These are phyloP conservation scores for Zalaria obscura DNA, from an alignment of 2,329 filamentous ascomycete species.

Conservation along the genomic window DNA sequence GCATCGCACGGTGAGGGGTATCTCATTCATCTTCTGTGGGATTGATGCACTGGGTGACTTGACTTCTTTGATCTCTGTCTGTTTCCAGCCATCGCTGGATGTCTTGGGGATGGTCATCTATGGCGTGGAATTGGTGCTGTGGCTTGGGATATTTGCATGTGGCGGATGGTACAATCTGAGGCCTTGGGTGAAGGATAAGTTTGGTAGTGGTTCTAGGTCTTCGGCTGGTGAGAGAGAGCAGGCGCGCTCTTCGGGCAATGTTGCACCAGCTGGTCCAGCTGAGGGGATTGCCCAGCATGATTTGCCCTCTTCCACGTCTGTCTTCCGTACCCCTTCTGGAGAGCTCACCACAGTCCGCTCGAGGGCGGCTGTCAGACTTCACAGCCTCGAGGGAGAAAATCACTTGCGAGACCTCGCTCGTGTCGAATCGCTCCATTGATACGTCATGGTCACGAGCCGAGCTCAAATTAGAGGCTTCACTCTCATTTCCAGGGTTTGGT, in stretches of 20 bases:
- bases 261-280: not conserved
- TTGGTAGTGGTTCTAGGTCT: constrained; percentile 4
- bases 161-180: constrained; percentile 51
- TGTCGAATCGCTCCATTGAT: not conserved
- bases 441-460: too few species aligned
- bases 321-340: constrained; percentile 43
- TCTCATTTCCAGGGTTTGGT: not conserved
- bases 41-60: constrained; percentile 58
- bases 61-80: constrained; percentile 49
- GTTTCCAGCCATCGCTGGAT: constrained; percentile 46
- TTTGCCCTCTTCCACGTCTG: constrained; percentile 46
- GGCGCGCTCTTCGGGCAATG: constrained; percentile 1
- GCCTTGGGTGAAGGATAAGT: constrained; percentile 36
- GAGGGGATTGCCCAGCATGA: constrained; percentile 28
- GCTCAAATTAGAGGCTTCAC: not conserved
- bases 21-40: constrained; percentile 57
- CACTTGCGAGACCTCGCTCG: not conserved
- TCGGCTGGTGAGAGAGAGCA: constrained; percentile 5
- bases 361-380: not conserved
- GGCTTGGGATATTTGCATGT: constrained; percentile 52
- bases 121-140: constrained; percentile 48
- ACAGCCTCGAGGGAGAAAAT: not conserved
- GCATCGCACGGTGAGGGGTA: constrained; percentile 52
- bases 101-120: constrained; percentile 54
- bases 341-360: constrained; percentile 12